Evolutionary conservation across 805 yeast species (phyloP).

Genomic region (Brettanomyces sp.): DNA sequence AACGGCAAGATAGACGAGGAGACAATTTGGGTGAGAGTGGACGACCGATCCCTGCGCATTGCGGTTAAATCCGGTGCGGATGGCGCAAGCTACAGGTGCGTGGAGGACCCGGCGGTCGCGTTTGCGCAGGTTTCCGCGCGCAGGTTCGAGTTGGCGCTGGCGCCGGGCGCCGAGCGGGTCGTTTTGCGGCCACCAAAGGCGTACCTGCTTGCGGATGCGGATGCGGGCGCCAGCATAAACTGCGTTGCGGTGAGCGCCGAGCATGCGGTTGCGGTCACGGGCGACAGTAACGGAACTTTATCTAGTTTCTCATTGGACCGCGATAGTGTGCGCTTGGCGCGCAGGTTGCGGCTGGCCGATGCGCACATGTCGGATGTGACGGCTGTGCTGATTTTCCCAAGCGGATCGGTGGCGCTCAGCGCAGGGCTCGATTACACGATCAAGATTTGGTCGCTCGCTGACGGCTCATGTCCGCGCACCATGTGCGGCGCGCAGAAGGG

Average conservation of each 20-base stretch:
- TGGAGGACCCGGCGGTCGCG: background rate
- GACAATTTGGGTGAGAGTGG: slow-evolving; percentile 7
- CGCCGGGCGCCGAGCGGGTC: background rate
- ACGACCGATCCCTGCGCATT: slow-evolving; percentile 10
- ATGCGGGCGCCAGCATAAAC: background rate
- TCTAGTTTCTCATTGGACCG: background rate
- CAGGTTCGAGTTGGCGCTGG: slow-evolving; percentile 3
- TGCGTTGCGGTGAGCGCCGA: background rate
- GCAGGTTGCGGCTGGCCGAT: slow-evolving; percentile 5
- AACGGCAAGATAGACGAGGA: slow-evolving; percentile 2
- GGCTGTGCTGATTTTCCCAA: slow-evolving; percentile 46
- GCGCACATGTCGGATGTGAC: slow-evolving; percentile 48
- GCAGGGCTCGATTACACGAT: slow-evolving; percentile 49
- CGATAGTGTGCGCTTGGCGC: background rate
- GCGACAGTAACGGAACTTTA: slow-evolving; percentile 3
- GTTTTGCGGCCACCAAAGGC: background rate
- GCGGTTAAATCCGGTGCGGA: slow-evolving; percentile 3
- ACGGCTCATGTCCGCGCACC: slow-evolving; percentile 40
- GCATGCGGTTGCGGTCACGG: background rate
- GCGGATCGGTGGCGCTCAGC: slow-evolving; percentile 50
- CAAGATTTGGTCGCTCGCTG: slow-evolving; percentile 49
- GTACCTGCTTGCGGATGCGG: background rate
- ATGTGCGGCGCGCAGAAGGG: slow-evolving; percentile 38
- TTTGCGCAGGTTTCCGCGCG: slow-evolving; percentile 3
- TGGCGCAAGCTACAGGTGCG: background rate